A percentile compares a stretch with the other conserved stretches of the same genome.
Evolutionary conservation across 305 asterid genomes (phyloP).

Genomic region (Fraxinus xanthoxyloides): DNA sequence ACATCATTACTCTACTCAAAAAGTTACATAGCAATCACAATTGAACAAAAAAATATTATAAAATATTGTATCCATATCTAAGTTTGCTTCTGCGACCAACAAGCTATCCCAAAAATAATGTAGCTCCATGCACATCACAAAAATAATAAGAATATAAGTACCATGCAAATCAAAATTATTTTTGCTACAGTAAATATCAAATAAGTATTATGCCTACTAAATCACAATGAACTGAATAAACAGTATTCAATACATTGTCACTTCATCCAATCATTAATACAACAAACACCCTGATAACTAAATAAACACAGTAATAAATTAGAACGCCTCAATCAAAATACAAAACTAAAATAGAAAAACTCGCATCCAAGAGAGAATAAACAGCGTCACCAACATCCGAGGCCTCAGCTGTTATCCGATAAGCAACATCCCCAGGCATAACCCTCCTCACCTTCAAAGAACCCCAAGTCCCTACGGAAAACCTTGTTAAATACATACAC

Average conservation of each 20-base stretch:
- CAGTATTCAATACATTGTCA: background rate
- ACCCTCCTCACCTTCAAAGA: constrained; percentile 70
- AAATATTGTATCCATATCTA: too few species aligned
- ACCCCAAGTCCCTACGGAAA: constrained; percentile 69
- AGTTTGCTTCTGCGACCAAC: too few species aligned
- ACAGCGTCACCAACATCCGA: constrained; percentile 77
- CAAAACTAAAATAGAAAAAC: constrained; percentile 14
- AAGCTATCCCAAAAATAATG: too few species aligned
- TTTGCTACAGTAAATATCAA: too few species aligned
- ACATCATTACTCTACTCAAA: too few species aligned
- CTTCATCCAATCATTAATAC: background rate
- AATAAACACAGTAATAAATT: background rate
- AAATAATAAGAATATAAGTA: too few species aligned
- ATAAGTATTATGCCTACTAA: too few species aligned
- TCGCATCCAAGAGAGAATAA: constrained; percentile 69
- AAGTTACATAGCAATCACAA: too few species aligned
- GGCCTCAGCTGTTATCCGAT: constrained; percentile 87
- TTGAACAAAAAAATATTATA: too few species aligned
- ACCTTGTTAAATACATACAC: constrained; percentile 62
- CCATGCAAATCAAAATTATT: too few species aligned
- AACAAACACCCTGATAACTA: background rate
- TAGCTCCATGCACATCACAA: too few species aligned
- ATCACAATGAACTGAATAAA: too few species aligned
- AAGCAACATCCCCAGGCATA: constrained; percentile 73
- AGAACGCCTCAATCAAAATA: background rate